These are phyloP conservation scores for Inosperma sp. DNA, from an alignment of 768 basidiomycete genomes.

Conservation along the genomic window DNA sequence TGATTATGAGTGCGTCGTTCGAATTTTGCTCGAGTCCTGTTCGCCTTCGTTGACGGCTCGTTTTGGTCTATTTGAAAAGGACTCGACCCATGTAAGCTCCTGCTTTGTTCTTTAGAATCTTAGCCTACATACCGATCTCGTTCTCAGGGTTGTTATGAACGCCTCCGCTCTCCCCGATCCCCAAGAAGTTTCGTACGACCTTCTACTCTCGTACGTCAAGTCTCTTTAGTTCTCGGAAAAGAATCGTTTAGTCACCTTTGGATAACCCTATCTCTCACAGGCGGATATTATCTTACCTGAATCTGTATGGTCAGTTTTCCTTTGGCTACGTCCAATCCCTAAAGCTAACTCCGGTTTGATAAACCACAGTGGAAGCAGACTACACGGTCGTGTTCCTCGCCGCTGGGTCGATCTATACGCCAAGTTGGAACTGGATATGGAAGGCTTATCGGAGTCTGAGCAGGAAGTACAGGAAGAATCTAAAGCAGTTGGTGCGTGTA, in stretches of 20 bases:
- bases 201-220: slow-evolving; percentile 59
- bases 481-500: slow-evolving; percentile 68
- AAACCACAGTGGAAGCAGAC: slow-evolving; percentile 72
- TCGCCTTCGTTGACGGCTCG: background rate
- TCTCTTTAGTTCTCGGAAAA: slow-evolving; percentile 11
- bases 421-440: slow-evolving; percentile 90
- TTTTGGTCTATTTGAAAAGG: slow-evolving; percentile 39
- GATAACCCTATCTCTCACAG: slow-evolving; percentile 34
- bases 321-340: background rate
- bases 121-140: slow-evolving; percentile 7
- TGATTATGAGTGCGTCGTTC: slow-evolving; percentile 76
- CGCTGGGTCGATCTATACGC: slow-evolving; percentile 67
- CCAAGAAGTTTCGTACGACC: slow-evolving; percentile 67
- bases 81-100: slow-evolving; percentile 81
- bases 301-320: slow-evolving; percentile 64
- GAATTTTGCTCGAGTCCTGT: too few relatives aligned
- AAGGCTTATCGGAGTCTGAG: slow-evolving; percentile 79
- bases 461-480: slow-evolving; percentile 82
- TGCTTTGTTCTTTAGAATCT: background rate
- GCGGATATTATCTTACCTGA: slow-evolving; percentile 71
- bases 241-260: background rate
- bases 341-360: background rate
- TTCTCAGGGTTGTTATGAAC: slow-evolving; percentile 69
- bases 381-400: slow-evolving; percentile 87
- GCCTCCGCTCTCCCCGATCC: slow-evolving; percentile 84